Conservation (phyloP, 768 basidiomycete genomes). For the Saitozyma sp. region DNA sequence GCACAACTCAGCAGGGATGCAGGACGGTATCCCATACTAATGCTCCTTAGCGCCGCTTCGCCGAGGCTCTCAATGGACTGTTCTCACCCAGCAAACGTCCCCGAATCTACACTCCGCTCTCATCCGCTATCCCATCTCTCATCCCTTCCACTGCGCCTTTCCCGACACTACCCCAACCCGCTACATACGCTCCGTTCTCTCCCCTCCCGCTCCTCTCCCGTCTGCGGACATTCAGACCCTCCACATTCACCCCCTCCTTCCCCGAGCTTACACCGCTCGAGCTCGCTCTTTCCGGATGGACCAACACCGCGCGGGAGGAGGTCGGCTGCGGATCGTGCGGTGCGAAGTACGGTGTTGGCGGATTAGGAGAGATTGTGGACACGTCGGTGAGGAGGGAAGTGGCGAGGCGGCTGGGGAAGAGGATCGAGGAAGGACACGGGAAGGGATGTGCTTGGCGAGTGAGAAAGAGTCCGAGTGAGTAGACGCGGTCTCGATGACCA, state of each 20-base stretch:
- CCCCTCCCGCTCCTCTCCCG: constrained; percentile 30
- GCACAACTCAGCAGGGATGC: not conserved
- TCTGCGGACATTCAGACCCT: constrained; percentile 24
- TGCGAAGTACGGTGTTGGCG: constrained; percentile 13
- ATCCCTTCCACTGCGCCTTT: constrained; percentile 24
- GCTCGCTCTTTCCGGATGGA: constrained; percentile 32
- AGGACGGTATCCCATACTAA: not conserved
- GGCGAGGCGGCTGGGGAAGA: constrained; percentile 17
- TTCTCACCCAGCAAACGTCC: constrained; percentile 14
- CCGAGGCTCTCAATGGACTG: constrained; percentile 21
- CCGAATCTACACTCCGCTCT: constrained; percentile 16
- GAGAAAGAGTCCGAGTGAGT: constrained; percentile 22
- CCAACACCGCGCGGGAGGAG: constrained; percentile 8
- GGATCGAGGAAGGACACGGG: constrained; percentile 22
- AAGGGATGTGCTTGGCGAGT: constrained; percentile 35
- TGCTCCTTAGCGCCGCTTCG: constrained; percentile 8
- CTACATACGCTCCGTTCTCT: constrained; percentile 30
- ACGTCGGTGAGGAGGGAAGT: constrained; percentile 27
- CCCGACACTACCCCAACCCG: constrained; percentile 18
- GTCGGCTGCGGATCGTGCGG: constrained; percentile 27
- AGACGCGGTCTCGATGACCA: not conserved
- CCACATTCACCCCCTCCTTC: constrained; percentile 13
- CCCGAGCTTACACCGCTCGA: constrained; percentile 15
- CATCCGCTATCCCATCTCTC: not conserved
- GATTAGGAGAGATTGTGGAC: constrained; percentile 24